Percentiles rank a stretch among this genome's conserved stretches.
Evolutionary conservation across 495 filamentous ascomycete species (phyloP).

Genomic region (Viridothelium virens): DNA sequence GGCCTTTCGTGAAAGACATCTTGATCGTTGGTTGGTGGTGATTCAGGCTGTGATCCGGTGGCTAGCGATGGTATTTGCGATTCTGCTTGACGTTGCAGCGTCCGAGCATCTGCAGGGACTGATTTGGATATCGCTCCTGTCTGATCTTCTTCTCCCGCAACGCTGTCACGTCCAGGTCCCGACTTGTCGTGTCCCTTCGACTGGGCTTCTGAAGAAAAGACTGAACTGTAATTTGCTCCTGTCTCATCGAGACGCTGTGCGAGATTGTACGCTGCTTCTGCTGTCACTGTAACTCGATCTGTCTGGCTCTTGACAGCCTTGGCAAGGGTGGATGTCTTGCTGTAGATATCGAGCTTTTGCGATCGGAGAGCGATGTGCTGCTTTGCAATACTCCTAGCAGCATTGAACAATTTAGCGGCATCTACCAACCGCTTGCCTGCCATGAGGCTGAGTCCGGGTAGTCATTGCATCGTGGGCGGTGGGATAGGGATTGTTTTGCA

Average conservation of each 20-base stretch:
- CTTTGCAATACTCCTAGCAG: constrained; percentile 64
- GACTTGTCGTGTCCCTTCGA: constrained; percentile 14
- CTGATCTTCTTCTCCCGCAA: constrained; percentile 14
- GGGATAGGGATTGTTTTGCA: neutral
- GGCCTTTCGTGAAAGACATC: constrained; percentile 55
- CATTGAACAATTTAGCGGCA: constrained; percentile 67
- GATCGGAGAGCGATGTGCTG: constrained; percentile 73
- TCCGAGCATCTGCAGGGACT: constrained; percentile 13
- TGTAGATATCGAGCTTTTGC: constrained; percentile 71
- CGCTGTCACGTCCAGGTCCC: constrained; percentile 25
- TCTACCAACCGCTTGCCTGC: constrained; percentile 68
- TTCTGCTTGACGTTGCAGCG: constrained; percentile 48
- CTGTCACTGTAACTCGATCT: constrained; percentile 55
- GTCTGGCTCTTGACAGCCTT: constrained; percentile 57
- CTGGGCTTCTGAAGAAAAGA: neutral
- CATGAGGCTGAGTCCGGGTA: constrained; percentile 39
- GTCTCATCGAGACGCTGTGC: constrained; percentile 49
- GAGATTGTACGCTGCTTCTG: constrained; percentile 54
- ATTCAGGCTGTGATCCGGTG: constrained; percentile 36
- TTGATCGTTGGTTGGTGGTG: constrained; percentile 26
- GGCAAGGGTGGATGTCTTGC: constrained; percentile 65
- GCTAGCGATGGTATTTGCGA: constrained; percentile 47
- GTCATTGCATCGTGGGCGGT: neutral
- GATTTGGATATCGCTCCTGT: constrained; percentile 11
- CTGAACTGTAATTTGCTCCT: constrained; percentile 21